Evolutionary conservation across 257 asterid species (phyloP), one percentile per base, ranked within the genome.

Genomic region (Nyctanthes arbortristis): DNA sequence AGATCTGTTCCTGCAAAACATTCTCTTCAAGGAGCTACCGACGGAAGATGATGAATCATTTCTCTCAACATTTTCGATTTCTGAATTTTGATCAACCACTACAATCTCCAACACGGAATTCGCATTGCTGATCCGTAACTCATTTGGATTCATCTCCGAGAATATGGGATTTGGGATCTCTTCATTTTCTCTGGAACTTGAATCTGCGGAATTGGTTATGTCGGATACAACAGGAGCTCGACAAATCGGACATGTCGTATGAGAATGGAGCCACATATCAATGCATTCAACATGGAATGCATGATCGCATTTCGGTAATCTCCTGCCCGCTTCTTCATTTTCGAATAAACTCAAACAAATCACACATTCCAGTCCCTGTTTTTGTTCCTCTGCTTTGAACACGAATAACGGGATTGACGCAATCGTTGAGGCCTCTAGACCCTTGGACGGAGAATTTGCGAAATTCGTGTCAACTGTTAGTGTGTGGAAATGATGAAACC

Each of bases 191-290:
- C 31, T 1, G 8, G 36, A 35, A 12, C 24, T 25, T 3, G 4
- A 13, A 9, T 57, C 55, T 7, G 2, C 20, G 29, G 1, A 52
- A 22, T 8, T 27, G 12, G 28, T 45, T 7, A 27, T 22, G 1
- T 63, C 62, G 8, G 13, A 22, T 2, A 63, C 30, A 0, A 75
- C 75, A 0, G 84, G 81, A 18, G 84, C 80, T 1, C 96, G 89
- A 55, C 91, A 89, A 43, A 84, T 64, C 0, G 96, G 96, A 52
- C 96, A 89, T 3, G 85, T 81, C 0, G 79, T 45, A 65, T 89
- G 96, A 32, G 89, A 89, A 66, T 68, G 71, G 36, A 87, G 78
- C 93, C 96, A 89, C 87, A 78, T 84, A 49, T 89, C 91, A 40
- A 89, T 85, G 65, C 96, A 89, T 4, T 75, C 88, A 1, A 82